These are phyloP conservation scores for Pholiota molesta DNA, from an alignment of 768 basidiomycete genomes.

Conservation along the genomic window DNA sequence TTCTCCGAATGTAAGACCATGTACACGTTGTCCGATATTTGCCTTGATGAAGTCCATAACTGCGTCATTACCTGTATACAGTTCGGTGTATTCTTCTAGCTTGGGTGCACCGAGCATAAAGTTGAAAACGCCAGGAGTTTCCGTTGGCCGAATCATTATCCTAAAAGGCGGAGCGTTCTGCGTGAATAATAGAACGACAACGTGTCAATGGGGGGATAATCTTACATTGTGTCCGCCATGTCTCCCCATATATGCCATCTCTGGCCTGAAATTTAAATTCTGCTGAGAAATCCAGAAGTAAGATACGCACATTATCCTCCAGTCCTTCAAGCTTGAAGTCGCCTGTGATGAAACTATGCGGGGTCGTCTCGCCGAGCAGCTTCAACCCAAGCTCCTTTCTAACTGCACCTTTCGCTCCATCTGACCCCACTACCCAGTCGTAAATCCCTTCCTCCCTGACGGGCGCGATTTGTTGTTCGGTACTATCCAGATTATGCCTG, in stretches of 20 bases:
- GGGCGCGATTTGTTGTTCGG: conserved; percentile 23
- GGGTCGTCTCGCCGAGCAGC: conserved; percentile 45
- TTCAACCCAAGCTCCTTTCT: conserved; percentile 40
- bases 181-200: not conserved
- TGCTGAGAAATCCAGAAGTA: not conserved
- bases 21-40: not conserved
- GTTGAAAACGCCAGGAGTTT: not conserved
- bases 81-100: not conserved
- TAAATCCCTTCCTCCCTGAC: conserved; percentile 17
- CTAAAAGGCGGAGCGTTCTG: not conserved
- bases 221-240: conserved; percentile 30
- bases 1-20: not conserved
- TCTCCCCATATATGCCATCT: conserved; percentile 52
- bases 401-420: conserved; percentile 46
- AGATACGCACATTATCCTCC: conserved; percentile 33
- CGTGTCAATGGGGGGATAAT: not conserved
- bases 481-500: conserved; percentile 21
- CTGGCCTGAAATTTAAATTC: conserved; percentile 23
- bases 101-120: not conserved
- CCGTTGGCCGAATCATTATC: not conserved
- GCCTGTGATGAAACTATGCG: conserved; percentile 35
- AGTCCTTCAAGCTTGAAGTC: conserved; percentile 44
- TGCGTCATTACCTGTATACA: not conserved
- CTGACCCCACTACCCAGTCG: conserved; percentile 45
- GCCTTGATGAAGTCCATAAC: not conserved